A percentile compares a stretch with the other conserved stretches of the same genome.
These are phyloP conservation scores for Pachyrhizus erosus DNA, from an alignment of 306 rosid species.

Conservation along the genomic window DNA sequence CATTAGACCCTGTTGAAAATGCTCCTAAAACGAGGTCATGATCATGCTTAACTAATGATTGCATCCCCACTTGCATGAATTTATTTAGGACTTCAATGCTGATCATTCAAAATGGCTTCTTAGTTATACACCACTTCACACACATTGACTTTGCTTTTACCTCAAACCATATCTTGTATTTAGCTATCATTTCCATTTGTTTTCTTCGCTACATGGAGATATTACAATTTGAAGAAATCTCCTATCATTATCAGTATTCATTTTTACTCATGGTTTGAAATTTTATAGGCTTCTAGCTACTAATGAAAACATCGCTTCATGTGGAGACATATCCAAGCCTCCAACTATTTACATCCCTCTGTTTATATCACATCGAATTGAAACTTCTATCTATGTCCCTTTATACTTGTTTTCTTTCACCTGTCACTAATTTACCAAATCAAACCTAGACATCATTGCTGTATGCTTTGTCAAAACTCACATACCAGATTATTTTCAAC, in stretches of 20 bases:
- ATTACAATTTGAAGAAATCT: conserved; percentile 19
- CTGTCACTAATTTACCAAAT: conserved; percentile 40
- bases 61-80: conserved; percentile 38
- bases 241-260: conserved; percentile 33
- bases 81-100: conserved; percentile 43
- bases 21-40: conserved; percentile 49
- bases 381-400: conserved; percentile 44
- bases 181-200: conserved; percentile 46
- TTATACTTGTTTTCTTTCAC: conserved; percentile 43
- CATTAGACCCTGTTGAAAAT: conserved; percentile 39
- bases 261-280: conserved; percentile 39
- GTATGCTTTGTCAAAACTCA: conserved; percentile 42
- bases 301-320: conserved; percentile 44
- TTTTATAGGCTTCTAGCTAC: conserved; percentile 48
- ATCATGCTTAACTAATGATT: conserved; percentile 51
- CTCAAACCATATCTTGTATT: conserved; percentile 42
- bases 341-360: neutral
- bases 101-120: conserved; percentile 14
- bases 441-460: conserved; percentile 46
- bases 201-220: conserved; percentile 36
- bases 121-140: conserved; percentile 15
- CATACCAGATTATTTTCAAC: conserved; percentile 24
- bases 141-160: conserved; percentile 38
- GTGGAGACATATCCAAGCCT: conserved; percentile 28
- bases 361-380: conserved; percentile 42